phyloP scores from a whole-genome alignment of 345 rosid species.

The Citrus inodora region DNA sequence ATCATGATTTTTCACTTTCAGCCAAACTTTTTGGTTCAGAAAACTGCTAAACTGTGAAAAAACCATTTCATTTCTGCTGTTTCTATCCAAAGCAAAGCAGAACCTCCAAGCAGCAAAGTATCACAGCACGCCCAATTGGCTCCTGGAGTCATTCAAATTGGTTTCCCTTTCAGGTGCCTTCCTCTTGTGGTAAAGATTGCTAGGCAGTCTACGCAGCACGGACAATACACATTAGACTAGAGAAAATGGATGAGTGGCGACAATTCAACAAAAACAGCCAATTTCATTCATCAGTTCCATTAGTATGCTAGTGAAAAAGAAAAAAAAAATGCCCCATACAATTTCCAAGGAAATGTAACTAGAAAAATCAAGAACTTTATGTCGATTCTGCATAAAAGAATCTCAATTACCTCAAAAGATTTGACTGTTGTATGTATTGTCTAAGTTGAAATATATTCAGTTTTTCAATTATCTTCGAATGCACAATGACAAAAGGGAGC shows the following conservation, averaged over 20 bases:
- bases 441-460: not conserved
- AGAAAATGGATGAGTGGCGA: not conserved
- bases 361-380: not conserved
- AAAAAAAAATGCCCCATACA: not conserved
- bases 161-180: slow-evolving; percentile 49
- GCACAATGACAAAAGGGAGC: not conserved
- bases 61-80: slow-evolving; percentile 16
- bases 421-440: not conserved
- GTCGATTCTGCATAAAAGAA: not conserved
- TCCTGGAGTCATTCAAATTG: slow-evolving; percentile 44
- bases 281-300: not conserved
- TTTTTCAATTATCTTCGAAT: not conserved
- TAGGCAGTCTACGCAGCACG: slow-evolving; percentile 53
- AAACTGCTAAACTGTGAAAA: slow-evolving; percentile 25
- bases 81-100: slow-evolving; percentile 11
- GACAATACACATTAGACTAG: not conserved
- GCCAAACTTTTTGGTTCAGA: not conserved
- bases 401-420: not conserved
- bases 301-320: not conserved
- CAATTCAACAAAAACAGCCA: not conserved
- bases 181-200: slow-evolving; percentile 45
- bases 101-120: slow-evolving; percentile 1
- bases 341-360: not conserved
- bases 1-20: not conserved
- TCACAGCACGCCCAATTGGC: slow-evolving; percentile 30